These are phyloP conservation scores for Suillus sp. DNA, from an alignment of 768 basidiomycete species.

Conservation along the genomic window DNA sequence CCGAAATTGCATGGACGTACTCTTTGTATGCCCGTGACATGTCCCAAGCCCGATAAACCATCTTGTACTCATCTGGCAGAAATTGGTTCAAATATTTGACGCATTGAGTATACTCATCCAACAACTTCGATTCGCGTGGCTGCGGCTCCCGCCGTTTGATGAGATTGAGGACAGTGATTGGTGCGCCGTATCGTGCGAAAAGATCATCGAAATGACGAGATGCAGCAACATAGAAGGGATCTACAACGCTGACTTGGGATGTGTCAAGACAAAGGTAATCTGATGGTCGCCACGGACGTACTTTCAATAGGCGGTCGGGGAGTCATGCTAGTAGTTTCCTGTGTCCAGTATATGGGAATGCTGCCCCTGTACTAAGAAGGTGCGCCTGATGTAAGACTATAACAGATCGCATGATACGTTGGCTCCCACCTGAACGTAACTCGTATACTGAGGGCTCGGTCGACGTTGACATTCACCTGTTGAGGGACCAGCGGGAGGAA, in stretches of 20 bases:
- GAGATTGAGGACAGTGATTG: slow-evolving; percentile 89
- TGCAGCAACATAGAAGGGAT: slow-evolving; percentile 94
- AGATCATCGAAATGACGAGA: slow-evolving; percentile 92
- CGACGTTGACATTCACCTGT: slow-evolving; percentile 44
- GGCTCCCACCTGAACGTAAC: slow-evolving; percentile 79
- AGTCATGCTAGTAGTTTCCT: slow-evolving; percentile 88
- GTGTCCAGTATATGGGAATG: slow-evolving; percentile 96
- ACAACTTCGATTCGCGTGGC: slow-evolving; percentile 85
- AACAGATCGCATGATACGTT: neutral
- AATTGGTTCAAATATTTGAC: slow-evolving; percentile 95
- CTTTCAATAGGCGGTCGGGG: slow-evolving; percentile 96
- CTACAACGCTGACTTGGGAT: slow-evolving; percentile 79
- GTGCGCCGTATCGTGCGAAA: slow-evolving; percentile 85
- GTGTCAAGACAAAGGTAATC: slow-evolving; percentile 12
- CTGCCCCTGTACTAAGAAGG: slow-evolving; percentile 81
- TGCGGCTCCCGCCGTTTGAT: slow-evolving; percentile 84
- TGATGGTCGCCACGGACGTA: slow-evolving; percentile 39
- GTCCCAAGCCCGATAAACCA: slow-evolving; percentile 95
- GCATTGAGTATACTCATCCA: slow-evolving; percentile 91
- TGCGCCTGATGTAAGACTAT: neutral
- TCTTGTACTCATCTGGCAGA: slow-evolving; percentile 79
- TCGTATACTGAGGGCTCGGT: slow-evolving; percentile 87
- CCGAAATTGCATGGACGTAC: slow-evolving; percentile 42
- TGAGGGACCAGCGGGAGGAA: slow-evolving; percentile 48
- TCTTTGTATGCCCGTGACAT: slow-evolving; percentile 95